Percentiles rank a stretch among this genome's conserved stretches.
Conservation (phyloP, 2,329 filamentous ascomycete genomes). For the Neonectria hederae region DNA sequence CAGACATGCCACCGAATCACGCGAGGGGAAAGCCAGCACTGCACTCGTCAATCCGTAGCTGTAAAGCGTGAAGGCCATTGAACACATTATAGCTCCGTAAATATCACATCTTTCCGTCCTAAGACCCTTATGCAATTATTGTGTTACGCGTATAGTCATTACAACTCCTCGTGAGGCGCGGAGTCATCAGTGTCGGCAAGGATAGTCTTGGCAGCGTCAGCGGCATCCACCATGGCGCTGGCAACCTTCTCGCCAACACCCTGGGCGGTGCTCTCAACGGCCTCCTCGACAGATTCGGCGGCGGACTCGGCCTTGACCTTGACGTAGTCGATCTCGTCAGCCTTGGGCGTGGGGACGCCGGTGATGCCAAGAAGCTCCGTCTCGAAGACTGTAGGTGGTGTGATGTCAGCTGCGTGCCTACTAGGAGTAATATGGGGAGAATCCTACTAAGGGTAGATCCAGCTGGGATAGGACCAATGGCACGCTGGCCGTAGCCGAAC, state of each 20-base stretch:
- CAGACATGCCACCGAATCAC: background rate
- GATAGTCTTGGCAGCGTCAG: conserved; percentile 62
- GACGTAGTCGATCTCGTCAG: conserved; percentile 49
- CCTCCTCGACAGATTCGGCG: conserved; percentile 53
- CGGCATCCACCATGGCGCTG: conserved; percentile 57
- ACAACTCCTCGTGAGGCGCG: conserved; percentile 70
- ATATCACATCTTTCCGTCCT: conserved; percentile 5
- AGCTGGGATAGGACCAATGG: conserved; percentile 83
- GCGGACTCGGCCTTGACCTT: conserved; percentile 40
- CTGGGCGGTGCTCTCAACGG: conserved; percentile 45
- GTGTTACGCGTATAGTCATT: conserved; percentile 31
- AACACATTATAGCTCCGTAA: conserved; percentile 12
- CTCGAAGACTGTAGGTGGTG: conserved; percentile 74
- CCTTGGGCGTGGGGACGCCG: conserved; percentile 65
- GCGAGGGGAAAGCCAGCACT: too few relatives aligned
- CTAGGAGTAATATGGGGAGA: conserved; percentile 17
- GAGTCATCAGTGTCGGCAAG: conserved; percentile 64
- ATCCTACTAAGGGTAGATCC: conserved; percentile 77
- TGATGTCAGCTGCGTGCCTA: conserved; percentile 26
- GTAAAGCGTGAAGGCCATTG: background rate
- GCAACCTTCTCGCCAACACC: conserved; percentile 58
- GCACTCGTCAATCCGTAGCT: background rate
- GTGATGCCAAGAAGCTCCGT: conserved; percentile 88
- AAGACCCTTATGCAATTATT: conserved; percentile 24
- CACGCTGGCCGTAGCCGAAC: conserved; percentile 80